Percentiles rank a stretch among this genome's conserved stretches.
phyloP scores from a whole-genome alignment of 305 asterid genomes.

The Fraxinus ornus region DNA sequence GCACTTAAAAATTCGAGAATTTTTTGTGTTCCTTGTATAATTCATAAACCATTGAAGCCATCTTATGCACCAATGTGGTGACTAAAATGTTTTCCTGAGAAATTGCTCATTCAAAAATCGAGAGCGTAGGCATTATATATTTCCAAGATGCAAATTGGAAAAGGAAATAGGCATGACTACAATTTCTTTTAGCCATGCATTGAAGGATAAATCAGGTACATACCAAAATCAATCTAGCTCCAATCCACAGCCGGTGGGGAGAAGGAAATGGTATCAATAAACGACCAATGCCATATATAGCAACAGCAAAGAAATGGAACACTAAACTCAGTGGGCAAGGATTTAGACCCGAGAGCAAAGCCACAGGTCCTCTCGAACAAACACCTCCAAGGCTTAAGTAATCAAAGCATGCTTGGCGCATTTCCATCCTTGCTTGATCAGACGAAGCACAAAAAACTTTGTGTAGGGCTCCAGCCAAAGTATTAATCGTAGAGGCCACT shows the following conservation, averaged over 20 bases:
- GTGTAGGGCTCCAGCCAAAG: constrained; percentile 50
- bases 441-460: constrained; percentile 50
- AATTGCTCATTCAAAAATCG: neutral
- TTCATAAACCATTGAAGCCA: neutral
- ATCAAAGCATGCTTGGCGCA: constrained; percentile 53
- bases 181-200: neutral
- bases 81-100: neutral
- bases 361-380: constrained; percentile 47
- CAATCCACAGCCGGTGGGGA: constrained; percentile 45
- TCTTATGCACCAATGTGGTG: neutral
- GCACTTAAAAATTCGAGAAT: neutral
- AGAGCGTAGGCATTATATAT: neutral
- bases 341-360: constrained; percentile 50
- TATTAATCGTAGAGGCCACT: constrained; percentile 50
- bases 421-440: constrained; percentile 53
- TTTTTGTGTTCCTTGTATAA: neutral
- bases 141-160: neutral
- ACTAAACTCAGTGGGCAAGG: constrained; percentile 48
- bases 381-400: constrained; percentile 55
- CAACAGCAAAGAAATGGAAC: constrained; percentile 48
- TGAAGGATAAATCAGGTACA: neutral
- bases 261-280: constrained; percentile 51
- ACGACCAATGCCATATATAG: constrained; percentile 49
- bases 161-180: neutral
- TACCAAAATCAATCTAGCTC: constrained; percentile 45